Evolutionary conservation across 2,329 filamentous ascomycete species (phyloP), one percentile per base, ranked within the genome.

Genomic region (Aspergillus caelatus): DNA sequence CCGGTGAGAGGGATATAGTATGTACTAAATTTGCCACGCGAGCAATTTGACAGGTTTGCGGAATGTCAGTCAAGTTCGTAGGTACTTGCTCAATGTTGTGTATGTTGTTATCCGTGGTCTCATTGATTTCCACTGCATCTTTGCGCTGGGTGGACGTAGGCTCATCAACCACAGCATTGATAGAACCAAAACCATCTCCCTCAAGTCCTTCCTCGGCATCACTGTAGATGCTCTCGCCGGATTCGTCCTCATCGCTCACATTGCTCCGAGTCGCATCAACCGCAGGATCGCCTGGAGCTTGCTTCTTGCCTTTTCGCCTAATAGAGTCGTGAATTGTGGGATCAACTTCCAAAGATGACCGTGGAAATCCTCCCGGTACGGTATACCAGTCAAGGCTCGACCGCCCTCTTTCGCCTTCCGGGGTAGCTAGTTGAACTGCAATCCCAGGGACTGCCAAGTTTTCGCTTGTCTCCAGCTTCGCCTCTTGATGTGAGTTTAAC

Each of bases 311-410:
- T 56, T 65, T 58, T 26, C 52, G 62, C 62, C n/a, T 67, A 7
- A 60, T 55, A 23, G 59, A n/a, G 48, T 32, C 28, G 48, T 52
- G 28, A 28, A 9, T 58, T 50, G 67, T 67, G 12, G 63, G 55
- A 36, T 64, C 66, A 9, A 66, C 62, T 34, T 75, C 72, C 26
- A 74, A 68, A 11, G 67, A 68, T 7, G 72, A 66, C 19, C 68
- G 67, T 1, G 86, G 86, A 65, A 89, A 91, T 0, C 82, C 83
- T 9, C 88, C 89, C 10, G 89, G 89, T 19, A 89, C 76, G 46
- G 81, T 81, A 46, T 85, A 83, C 58, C 80, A 77, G 64, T 80
- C 72, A 62, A 74, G 70, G 63, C 79, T 77, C 74, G 65, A 71
- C 67, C 71, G 69, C 70, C 48, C 65, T 63, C 77, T 75, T 45